These are phyloP conservation scores for Oryza glumipatula DNA, from an alignment of 176 grass and related monocot species.

Conservation along the genomic window DNA sequence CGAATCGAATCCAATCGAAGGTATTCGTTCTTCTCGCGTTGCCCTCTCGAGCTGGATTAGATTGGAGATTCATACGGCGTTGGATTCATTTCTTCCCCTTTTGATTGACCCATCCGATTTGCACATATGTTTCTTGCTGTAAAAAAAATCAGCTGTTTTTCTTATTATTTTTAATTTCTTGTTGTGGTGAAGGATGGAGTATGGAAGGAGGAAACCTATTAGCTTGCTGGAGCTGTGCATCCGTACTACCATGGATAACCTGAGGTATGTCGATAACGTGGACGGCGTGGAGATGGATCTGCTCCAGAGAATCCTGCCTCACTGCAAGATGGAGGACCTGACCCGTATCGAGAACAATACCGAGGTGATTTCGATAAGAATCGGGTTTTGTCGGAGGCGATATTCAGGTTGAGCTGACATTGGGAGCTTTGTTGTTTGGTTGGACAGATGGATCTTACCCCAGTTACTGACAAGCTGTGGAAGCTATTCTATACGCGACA, in stretches of 20 bases:
- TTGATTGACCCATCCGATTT: background rate
- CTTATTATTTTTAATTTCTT: background rate
- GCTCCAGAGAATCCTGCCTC: conserved; percentile 56
- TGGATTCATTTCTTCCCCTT: background rate
- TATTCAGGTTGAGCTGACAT: no score
- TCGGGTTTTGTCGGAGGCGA: background rate
- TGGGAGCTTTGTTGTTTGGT: no score
- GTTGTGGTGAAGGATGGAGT: conserved; percentile 30
- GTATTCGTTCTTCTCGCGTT: background rate
- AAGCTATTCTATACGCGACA: conserved; percentile 43
- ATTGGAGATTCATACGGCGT: background rate
- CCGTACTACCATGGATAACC: conserved; percentile 44
- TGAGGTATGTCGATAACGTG: conserved; percentile 30
- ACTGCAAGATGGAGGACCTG: conserved; percentile 49
- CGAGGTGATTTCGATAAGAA: background rate
- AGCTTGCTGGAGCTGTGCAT: conserved; percentile 59
- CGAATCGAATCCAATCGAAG: background rate
- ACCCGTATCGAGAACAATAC: conserved; percentile 32
- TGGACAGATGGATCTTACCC: conserved; percentile 49
- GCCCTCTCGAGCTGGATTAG: background rate
- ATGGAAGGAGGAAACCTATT: conserved; percentile 36
- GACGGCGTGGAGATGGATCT: conserved; percentile 45
- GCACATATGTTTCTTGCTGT: background rate
- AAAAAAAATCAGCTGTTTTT: background rate
- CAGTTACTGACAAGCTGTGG: conserved; percentile 50